phyloP scores from a whole-genome alignment of 306 rosid genomes.

The Bauhinia variegata region DNA sequence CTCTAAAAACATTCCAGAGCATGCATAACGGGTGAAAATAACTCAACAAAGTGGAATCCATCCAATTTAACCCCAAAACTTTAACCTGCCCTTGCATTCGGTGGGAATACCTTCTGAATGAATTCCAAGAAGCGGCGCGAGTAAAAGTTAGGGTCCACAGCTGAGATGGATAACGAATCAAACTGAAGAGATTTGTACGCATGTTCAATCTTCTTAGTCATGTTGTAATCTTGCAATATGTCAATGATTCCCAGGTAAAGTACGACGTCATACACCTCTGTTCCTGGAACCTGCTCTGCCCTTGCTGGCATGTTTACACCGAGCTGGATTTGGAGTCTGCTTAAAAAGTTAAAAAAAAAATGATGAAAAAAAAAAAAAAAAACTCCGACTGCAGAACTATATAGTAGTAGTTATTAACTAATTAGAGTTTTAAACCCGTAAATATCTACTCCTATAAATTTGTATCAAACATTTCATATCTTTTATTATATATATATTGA shows the following conservation, averaged over 20 bases:
- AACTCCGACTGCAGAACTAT: slow-evolving; percentile 17
- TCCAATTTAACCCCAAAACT: slow-evolving; percentile 24
- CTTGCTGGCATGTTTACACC: slow-evolving; percentile 99
- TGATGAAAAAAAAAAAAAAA: background rate
- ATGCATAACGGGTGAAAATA: slow-evolving; percentile 32
- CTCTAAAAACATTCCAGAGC: slow-evolving; percentile 3
- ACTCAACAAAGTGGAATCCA: slow-evolving; percentile 16
- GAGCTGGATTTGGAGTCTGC: slow-evolving; percentile 95
- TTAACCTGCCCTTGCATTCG: slow-evolving; percentile 49
- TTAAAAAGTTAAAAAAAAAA: slow-evolving; percentile 1
- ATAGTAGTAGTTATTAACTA: slow-evolving; percentile 9
- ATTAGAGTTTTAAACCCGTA: no score
- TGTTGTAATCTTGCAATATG: slow-evolving; percentile 90
- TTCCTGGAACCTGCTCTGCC: slow-evolving; percentile 84
- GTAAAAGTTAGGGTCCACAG: slow-evolving; percentile 92
- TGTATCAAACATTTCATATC: no score
- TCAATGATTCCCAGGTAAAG: slow-evolving; percentile 94
- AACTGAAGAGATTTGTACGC: slow-evolving; percentile 88
- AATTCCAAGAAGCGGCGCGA: slow-evolving; percentile 89
- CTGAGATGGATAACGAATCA: slow-evolving; percentile 88
- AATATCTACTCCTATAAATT: no score
- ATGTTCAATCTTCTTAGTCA: slow-evolving; percentile 89
- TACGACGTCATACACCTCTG: slow-evolving; percentile 82
- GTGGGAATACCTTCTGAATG: slow-evolving; percentile 83
- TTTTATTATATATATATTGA: no score